phyloP scores from a whole-genome alignment of 345 rosid genomes.

The Arabis alpina region DNA sequence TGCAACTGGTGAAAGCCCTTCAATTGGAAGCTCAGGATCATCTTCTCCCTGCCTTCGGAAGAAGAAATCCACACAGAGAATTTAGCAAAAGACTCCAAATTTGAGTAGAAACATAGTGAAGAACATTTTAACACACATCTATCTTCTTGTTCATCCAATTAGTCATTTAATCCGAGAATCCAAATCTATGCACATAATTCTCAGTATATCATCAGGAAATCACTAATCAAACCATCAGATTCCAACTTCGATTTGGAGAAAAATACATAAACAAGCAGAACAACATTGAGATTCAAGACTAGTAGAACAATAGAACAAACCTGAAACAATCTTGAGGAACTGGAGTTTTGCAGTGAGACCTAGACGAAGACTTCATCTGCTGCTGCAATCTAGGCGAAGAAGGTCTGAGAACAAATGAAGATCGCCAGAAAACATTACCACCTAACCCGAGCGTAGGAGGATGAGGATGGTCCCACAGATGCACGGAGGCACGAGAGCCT shows the following conservation, averaged over 20 bases:
- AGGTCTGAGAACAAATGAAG: conserved; percentile 50
- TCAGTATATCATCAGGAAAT: neutral
- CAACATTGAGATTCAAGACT: neutral
- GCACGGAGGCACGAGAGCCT: conserved; percentile 65
- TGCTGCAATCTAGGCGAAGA: conserved; percentile 38
- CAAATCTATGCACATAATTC: no score
- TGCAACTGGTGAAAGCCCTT: conserved; percentile 58
- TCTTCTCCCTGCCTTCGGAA: conserved; percentile 64
- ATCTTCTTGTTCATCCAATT: neutral
- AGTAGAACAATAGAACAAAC: conserved; percentile 29
- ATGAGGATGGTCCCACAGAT: conserved; percentile 47
- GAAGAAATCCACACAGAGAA: conserved; percentile 32
- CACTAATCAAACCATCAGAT: neutral
- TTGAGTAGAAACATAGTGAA: neutral
- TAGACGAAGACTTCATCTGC: conserved; percentile 42
- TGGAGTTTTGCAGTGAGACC: conserved; percentile 49
- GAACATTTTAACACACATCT: conserved; percentile 2
- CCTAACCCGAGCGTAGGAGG: conserved; percentile 36
- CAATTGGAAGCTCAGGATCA: conserved; percentile 48
- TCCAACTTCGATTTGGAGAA: neutral
- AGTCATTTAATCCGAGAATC: no score
- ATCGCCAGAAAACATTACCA: conserved; percentile 41
- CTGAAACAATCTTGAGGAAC: conserved; percentile 53
- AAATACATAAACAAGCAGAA: neutral
- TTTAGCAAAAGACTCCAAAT: conserved; percentile 35